Conservation (phyloP, 1,139 yeast species). For the Magnusiomyces paraingens region DNA sequence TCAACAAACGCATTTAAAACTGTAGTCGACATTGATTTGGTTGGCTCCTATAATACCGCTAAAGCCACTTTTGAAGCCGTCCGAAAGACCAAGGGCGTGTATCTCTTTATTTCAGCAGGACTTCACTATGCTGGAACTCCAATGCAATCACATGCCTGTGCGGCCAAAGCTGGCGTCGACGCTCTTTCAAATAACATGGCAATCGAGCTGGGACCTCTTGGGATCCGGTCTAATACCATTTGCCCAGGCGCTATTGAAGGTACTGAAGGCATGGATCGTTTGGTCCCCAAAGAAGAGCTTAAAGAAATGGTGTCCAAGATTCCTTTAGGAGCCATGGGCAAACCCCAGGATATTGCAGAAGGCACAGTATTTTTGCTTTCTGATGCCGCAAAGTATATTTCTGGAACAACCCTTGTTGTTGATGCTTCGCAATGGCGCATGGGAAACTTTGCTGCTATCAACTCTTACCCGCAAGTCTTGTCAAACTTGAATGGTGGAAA, state of each 20-base stretch:
- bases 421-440: constrained; percentile 92
- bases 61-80: constrained; percentile 71
- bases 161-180: constrained; percentile 92
- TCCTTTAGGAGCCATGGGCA: constrained; percentile 75
- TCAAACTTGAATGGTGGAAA: constrained; percentile 2
- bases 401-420: constrained; percentile 73
- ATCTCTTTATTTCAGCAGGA: constrained; percentile 80
- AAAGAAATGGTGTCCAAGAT: constrained; percentile 41
- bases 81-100: constrained; percentile 53
- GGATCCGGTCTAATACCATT: constrained; percentile 70
- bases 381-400: constrained; percentile 69
- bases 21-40: constrained; percentile 73
- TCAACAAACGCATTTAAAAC: constrained; percentile 82
- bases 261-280: constrained; percentile 72
- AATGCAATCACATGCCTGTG: constrained; percentile 79
- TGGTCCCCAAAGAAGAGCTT: constrained; percentile 39
- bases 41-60: constrained; percentile 82
- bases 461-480: constrained; percentile 17
- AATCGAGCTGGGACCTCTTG: constrained; percentile 83
- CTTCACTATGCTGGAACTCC: constrained; percentile 84
- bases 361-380: constrained; percentile 80
- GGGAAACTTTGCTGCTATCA: constrained; percentile 11
- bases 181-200: constrained; percentile 77
- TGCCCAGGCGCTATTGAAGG: constrained; percentile 84
- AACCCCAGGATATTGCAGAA: constrained; percentile 76